Evolutionary conservation across 163 green algal species (phyloP).

Genomic region (Scenedesmus sp.): DNA sequence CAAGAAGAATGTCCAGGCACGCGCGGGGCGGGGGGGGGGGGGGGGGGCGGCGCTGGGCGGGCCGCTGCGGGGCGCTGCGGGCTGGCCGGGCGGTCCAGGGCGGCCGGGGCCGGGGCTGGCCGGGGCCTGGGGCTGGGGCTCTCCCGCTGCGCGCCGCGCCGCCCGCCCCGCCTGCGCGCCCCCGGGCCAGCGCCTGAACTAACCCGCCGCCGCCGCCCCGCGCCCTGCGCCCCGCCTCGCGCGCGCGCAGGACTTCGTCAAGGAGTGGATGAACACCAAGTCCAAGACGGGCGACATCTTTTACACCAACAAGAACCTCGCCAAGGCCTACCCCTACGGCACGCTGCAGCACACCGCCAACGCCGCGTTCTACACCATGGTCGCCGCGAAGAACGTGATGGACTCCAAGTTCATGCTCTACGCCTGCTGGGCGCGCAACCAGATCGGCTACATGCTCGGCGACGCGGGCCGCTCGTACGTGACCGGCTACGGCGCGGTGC

Average conservation of each 20-base stretch:
- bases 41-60: too few relatives aligned
- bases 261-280: slow-evolving; percentile 50
- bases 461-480: slow-evolving; percentile 48
- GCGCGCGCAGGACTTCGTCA: slow-evolving; percentile 42
- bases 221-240: too few relatives aligned
- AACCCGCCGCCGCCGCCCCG: too few relatives aligned
- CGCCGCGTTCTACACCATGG: slow-evolving; percentile 44
- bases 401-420: slow-evolving; percentile 49
- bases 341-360: slow-evolving; percentile 51
- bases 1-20: slow-evolving; percentile 45
- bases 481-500: slow-evolving; percentile 42
- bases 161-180: too few relatives aligned
- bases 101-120: too few relatives aligned
- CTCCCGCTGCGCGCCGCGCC: too few relatives aligned
- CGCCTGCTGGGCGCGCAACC: slow-evolving; percentile 49
- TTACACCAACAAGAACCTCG: slow-evolving; percentile 48
- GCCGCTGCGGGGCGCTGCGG: too few relatives aligned
- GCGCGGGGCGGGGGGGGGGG: too few relatives aligned
- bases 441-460: slow-evolving; percentile 51
- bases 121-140: too few relatives aligned
- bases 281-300: slow-evolving; percentile 42
- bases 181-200: too few relatives aligned
- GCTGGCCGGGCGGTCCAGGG: too few relatives aligned
- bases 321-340: slow-evolving; percentile 46
- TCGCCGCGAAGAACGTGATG: slow-evolving; percentile 46